Percentiles rank a stretch among this genome's conserved stretches.
Evolutionary conservation across 2,329 filamentous ascomycete genomes (phyloP).

Genomic region (Xylariomycetidae sp.): DNA sequence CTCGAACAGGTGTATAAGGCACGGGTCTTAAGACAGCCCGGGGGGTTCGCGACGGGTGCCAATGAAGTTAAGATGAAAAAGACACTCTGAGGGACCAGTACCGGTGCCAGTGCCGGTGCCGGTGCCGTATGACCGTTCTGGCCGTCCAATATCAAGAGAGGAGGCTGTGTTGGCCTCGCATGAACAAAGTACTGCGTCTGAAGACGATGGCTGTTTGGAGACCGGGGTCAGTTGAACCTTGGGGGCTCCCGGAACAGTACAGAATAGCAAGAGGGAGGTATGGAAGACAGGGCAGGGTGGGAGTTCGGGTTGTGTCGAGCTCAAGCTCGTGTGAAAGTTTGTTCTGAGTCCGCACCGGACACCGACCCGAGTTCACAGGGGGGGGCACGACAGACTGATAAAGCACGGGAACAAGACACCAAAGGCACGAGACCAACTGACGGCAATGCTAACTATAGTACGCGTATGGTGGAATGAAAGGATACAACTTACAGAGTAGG

Average conservation of each 20-base stretch:
- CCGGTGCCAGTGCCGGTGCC: too few species aligned
- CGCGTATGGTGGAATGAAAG: too few species aligned
- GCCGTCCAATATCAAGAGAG: too few species aligned
- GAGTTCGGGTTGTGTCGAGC: slow-evolving; percentile 8
- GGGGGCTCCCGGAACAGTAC: slow-evolving; percentile 17
- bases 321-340: slow-evolving; percentile 14
- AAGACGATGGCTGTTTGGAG: slow-evolving; percentile 25
- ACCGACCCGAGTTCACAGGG: slow-evolving; percentile 10
- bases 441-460: too few species aligned
- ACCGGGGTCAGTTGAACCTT: slow-evolving; percentile 18
- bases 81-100: too few species aligned
- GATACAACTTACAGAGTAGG: too few species aligned
- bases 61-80: too few species aligned
- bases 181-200: slow-evolving; percentile 24
- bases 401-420: slow-evolving; percentile 5
- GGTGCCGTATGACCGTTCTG: too few species aligned
- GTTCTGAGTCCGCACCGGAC: slow-evolving; percentile 18
- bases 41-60: too few species aligned
- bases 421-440: slow-evolving; percentile 9
- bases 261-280: background rate
- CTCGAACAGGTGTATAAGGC: background rate
- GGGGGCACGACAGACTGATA: slow-evolving; percentile 16
- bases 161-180: slow-evolving; percentile 27
- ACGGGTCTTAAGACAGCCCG: too few species aligned
- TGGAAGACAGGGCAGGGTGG: slow-evolving; percentile 14